phyloP scores from a whole-genome alignment of 805 yeast species.

The Cyberlindnera subsufficiens region DNA sequence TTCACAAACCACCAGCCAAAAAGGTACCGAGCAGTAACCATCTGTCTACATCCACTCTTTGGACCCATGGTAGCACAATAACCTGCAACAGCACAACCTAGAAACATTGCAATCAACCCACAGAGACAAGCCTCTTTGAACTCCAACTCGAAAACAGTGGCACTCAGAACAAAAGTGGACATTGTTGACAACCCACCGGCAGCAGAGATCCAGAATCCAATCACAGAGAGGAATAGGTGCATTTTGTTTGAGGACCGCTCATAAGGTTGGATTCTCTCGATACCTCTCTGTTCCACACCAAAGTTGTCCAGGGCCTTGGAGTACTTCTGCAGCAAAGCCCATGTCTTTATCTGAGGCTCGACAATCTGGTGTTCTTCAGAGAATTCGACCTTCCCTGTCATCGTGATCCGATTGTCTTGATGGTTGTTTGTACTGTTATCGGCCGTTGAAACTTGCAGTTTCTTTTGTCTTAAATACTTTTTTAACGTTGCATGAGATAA shows the following conservation, averaged over 20 bases:
- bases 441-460: too few species aligned
- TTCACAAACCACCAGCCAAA: constrained; percentile 87
- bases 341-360: constrained; percentile 18
- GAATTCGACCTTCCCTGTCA: neutral
- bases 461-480: too few species aligned
- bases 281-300: constrained; percentile 75
- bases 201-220: constrained; percentile 80
- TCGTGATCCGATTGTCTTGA: too few species aligned
- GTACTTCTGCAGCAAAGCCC: constrained; percentile 22
- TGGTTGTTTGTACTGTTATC: too few species aligned
- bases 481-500: too few species aligned
- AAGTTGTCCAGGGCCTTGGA: constrained; percentile 45
- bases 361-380: neutral
- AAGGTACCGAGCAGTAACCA: constrained; percentile 74
- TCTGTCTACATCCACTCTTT: constrained; percentile 81
- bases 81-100: constrained; percentile 76
- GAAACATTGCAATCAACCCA: constrained; percentile 55
- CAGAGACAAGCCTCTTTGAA: constrained; percentile 56
- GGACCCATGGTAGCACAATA: constrained; percentile 88
- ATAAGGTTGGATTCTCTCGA: constrained; percentile 65
- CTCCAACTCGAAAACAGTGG: constrained; percentile 63
- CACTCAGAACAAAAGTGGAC: constrained; percentile 77
- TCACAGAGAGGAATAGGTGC: constrained; percentile 39
- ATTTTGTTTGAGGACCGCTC: constrained; percentile 44
- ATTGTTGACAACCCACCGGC: constrained; percentile 86